Conservation (phyloP, 208 protist genomes). For the Kentomonas sorsogonicus region DNA sequence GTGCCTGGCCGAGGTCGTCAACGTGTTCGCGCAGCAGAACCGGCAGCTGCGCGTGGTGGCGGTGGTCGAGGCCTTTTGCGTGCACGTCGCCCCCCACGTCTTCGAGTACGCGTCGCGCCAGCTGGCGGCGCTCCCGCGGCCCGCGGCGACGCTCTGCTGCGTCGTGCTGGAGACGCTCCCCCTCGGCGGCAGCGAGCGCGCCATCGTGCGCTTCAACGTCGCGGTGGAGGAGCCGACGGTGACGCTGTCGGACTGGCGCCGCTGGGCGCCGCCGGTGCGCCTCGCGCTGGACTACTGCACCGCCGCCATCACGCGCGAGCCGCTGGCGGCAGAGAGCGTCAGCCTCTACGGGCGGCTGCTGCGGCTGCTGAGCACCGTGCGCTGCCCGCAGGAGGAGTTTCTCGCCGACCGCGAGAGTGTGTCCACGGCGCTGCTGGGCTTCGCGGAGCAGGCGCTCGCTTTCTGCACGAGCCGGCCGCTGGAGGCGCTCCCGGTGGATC, state of each 20-base stretch:
- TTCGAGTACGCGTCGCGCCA: constrained; percentile 41
- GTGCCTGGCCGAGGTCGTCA: constrained; percentile 69
- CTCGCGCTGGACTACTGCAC: constrained; percentile 41
- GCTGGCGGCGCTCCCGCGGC: constrained; percentile 15
- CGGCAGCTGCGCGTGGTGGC: constrained; percentile 34
- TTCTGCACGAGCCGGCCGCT: constrained; percentile 17
- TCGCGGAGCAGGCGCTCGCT: constrained; percentile 39
- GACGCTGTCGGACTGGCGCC: constrained; percentile 41
- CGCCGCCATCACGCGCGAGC: constrained; percentile 32
- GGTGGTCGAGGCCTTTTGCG: constrained; percentile 34
- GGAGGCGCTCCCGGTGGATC: no score
- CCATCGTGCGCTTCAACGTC: constrained; percentile 34
- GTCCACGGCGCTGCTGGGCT: constrained; percentile 30
- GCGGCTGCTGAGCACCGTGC: constrained; percentile 51
- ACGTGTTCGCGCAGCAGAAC: constrained; percentile 58
- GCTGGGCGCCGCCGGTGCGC: constrained; percentile 48
- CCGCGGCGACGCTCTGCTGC: constrained; percentile 48
- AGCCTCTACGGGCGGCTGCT: constrained; percentile 41
- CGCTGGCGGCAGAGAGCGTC: constrained; percentile 21
- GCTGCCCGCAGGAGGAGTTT: constrained; percentile 45
- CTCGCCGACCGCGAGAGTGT: constrained; percentile 29
- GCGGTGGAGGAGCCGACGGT: constrained; percentile 46
- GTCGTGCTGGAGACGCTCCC: constrained; percentile 49
- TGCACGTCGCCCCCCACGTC: constrained; percentile 60
- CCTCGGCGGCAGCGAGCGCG: constrained; percentile 13